Evolutionary conservation across 2,329 filamentous ascomycete species (phyloP).

Genomic region (Septoria petroselini): DNA sequence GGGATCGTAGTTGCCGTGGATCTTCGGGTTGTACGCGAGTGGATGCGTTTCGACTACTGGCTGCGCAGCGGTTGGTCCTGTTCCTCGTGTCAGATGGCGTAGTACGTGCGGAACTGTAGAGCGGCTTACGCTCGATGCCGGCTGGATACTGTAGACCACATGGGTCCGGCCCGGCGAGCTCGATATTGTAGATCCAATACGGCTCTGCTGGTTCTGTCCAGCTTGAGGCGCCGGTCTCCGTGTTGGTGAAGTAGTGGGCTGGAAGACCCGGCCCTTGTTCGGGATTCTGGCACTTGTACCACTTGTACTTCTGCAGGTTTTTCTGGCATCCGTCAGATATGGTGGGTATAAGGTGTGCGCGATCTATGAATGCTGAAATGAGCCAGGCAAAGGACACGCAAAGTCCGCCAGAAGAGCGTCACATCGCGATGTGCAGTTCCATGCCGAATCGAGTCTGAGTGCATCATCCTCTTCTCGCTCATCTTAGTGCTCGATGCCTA

Average conservation of each 20-base stretch:
- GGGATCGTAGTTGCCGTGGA: slow-evolving; percentile 95
- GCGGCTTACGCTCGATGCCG: slow-evolving; percentile 5
- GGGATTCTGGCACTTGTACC: slow-evolving; percentile 20
- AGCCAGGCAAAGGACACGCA: background rate
- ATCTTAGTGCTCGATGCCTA: too few species aligned
- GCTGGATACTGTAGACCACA: slow-evolving; percentile 6
- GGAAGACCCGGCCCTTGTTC: slow-evolving; percentile 15
- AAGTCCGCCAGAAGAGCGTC: too few species aligned
- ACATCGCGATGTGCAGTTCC: too few species aligned
- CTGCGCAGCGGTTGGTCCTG: slow-evolving; percentile 1
- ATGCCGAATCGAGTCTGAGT: too few species aligned
- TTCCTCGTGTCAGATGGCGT: background rate
- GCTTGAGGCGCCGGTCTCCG: slow-evolving; percentile 27
- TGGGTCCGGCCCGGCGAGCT: slow-evolving; percentile 24
- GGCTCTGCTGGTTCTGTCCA: slow-evolving; percentile 34
- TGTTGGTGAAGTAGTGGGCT: slow-evolving; percentile 33
- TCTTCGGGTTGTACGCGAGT: slow-evolving; percentile 83
- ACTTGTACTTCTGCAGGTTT: slow-evolving; percentile 19
- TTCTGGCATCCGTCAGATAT: slow-evolving; percentile 14
- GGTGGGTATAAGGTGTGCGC: background rate
- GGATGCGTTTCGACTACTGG: slow-evolving; percentile 5
- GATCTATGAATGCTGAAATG: slow-evolving; percentile 1
- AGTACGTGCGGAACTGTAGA: background rate
- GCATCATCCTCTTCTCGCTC: too few species aligned
- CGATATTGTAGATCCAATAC: slow-evolving; percentile 35